phyloP scores from a whole-genome alignment of 345 rosid genomes.

The Heritiera fomes region DNA sequence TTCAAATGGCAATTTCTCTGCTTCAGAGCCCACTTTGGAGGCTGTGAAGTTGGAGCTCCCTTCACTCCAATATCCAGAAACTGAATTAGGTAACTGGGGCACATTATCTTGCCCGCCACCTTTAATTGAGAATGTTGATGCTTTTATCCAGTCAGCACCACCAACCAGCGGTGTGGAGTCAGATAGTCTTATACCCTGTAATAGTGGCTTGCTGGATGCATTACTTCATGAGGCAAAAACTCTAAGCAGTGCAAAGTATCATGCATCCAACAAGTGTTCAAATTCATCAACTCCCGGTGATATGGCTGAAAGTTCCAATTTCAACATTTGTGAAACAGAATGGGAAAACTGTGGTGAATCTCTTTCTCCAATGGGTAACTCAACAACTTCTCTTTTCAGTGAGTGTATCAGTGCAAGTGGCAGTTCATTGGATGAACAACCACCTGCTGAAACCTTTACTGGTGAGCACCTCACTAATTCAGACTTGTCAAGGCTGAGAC shows the following conservation, averaged over 20 bases:
- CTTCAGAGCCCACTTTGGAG: constrained; percentile 78
- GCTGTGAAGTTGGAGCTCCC: constrained; percentile 99
- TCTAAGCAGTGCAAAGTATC: constrained; percentile 63
- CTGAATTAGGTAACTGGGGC: constrained; percentile 76
- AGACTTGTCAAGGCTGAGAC: constrained; percentile 16
- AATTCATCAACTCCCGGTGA: constrained; percentile 66
- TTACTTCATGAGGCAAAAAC: constrained; percentile 79
- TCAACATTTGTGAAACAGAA: constrained; percentile 52
- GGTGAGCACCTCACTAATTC: constrained; percentile 44
- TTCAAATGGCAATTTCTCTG: constrained; percentile 78
- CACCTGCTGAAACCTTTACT: constrained; percentile 34
- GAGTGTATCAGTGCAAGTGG: constrained; percentile 56
- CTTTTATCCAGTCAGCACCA: constrained; percentile 83
- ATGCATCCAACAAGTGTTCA: constrained; percentile 62
- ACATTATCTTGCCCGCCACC: constrained; percentile 59
- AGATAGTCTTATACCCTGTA: constrained; percentile 54
- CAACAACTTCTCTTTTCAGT: constrained; percentile 64
- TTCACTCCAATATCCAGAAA: constrained; percentile 99
- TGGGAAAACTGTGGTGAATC: constrained; percentile 62
- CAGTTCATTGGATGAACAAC: constrained; percentile 64
- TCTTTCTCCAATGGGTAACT: constrained; percentile 59
- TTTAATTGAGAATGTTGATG: constrained; percentile 68
- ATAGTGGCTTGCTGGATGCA: constrained; percentile 94
- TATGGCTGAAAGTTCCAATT: constrained; percentile 47
- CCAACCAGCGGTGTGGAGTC: constrained; percentile 52